Evolutionary conservation across 1,139 yeast species (phyloP).

Genomic region (Chernovozyma sophiae-reginae): DNA sequence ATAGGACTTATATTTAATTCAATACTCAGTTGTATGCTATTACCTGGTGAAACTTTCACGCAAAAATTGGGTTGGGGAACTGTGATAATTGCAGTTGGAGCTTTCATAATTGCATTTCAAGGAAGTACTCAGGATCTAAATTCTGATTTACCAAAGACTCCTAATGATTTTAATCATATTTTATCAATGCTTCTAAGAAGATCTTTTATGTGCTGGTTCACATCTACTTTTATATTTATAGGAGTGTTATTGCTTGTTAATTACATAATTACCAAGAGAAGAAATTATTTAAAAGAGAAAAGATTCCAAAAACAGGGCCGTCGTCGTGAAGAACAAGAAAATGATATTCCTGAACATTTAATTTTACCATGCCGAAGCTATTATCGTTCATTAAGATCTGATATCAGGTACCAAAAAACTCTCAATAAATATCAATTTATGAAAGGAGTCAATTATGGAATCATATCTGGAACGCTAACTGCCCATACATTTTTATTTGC

Average conservation of each 20-base stretch:
- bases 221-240: slow-evolving; percentile 30
- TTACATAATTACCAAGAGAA: slow-evolving; percentile 12
- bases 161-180: slow-evolving; percentile 23
- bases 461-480: slow-evolving; percentile 72
- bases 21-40: slow-evolving; percentile 57
- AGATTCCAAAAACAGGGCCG: neutral
- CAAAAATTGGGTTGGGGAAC: slow-evolving; percentile 60
- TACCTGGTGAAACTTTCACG: slow-evolving; percentile 70
- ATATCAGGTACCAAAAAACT: slow-evolving; percentile 1
- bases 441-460: slow-evolving; percentile 62
- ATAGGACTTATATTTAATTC: slow-evolving; percentile 85
- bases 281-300: slow-evolving; percentile 11
- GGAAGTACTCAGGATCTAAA: slow-evolving; percentile 34
- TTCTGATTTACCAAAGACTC: slow-evolving; percentile 18
- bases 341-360: neutral
- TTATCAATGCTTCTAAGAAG: slow-evolving; percentile 23
- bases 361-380: neutral
- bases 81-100: slow-evolving; percentile 65
- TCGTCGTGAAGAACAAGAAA: neutral
- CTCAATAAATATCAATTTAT: slow-evolving; percentile 22
- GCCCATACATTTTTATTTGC: slow-evolving; percentile 86
- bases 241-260: slow-evolving; percentile 23
- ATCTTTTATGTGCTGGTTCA: slow-evolving; percentile 37
- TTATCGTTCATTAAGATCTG: neutral
- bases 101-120: slow-evolving; percentile 73